Evolutionary conservation across 495 filamentous ascomycete genomes (phyloP).

Genomic region (Staphylotrichum longicolle): DNA sequence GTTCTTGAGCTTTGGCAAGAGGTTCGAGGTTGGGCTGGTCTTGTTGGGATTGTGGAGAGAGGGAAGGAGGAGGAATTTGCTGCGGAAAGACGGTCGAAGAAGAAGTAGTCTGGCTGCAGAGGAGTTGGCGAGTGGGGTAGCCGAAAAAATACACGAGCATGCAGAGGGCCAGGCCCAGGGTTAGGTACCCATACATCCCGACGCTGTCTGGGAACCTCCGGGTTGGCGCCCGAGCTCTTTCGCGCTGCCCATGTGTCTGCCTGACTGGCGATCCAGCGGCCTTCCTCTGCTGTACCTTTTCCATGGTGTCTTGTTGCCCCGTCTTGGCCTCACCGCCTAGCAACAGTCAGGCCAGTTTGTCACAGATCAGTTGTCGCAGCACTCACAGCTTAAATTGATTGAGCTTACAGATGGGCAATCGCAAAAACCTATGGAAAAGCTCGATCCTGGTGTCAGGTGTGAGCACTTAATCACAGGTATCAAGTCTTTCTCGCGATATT

Average conservation of each 20-base stretch:
- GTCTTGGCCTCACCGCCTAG: no score
- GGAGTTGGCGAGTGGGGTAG: constrained; percentile 21
- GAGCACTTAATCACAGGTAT: no score
- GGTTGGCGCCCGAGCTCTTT: background rate
- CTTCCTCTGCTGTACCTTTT: background rate
- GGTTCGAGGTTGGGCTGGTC: constrained; percentile 35
- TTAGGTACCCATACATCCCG: constrained; percentile 20
- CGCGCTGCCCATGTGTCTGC: background rate
- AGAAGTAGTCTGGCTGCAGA: constrained; percentile 19
- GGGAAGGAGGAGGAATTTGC: constrained; percentile 31
- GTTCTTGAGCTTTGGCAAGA: constrained; percentile 34
- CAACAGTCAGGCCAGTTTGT: no score
- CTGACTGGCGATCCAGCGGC: background rate
- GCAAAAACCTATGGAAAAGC: no score
- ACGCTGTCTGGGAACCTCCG: background rate
- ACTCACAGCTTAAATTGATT: background rate
- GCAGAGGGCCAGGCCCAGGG: constrained; percentile 24
- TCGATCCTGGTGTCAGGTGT: no score
- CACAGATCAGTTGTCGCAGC: no score
- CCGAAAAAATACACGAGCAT: constrained; percentile 25
- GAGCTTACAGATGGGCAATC: background rate
- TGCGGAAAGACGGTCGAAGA: constrained; percentile 31
- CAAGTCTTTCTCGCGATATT: no score
- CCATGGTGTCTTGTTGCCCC: background rate
- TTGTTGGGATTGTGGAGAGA: constrained; percentile 40